These are phyloP conservation scores for Fusarium subglutinans DNA, from an alignment of 2,329 filamentous ascomycete genomes.

Conservation along the genomic window DNA sequence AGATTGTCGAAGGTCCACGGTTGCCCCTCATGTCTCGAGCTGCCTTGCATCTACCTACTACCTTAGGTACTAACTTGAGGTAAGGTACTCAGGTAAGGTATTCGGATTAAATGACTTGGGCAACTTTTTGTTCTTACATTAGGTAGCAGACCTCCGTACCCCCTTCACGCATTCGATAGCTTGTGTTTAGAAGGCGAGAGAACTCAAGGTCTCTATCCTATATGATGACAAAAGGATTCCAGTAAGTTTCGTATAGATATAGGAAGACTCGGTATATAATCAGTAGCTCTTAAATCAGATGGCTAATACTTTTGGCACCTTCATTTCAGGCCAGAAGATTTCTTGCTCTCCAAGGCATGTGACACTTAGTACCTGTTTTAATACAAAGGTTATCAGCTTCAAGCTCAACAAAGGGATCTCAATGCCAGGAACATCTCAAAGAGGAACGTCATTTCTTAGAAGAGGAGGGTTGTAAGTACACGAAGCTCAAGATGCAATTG, in stretches of 20 bases:
- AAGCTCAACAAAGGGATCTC: background rate
- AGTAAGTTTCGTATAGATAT: background rate
- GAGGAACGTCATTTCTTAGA: background rate
- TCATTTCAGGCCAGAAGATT: background rate
- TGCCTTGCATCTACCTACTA: background rate
- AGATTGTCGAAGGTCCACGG: conserved; percentile 17
- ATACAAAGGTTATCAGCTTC: background rate
- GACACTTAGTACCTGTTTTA: background rate
- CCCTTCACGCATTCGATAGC: background rate
- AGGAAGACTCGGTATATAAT: background rate
- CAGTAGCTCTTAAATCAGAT: background rate
- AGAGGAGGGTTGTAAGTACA: background rate
- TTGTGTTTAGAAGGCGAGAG: background rate
- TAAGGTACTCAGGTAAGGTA: too few relatives aligned
- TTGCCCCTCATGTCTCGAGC: conserved; percentile 19
- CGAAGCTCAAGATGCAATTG: background rate
- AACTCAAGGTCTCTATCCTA: background rate
- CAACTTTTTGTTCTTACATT: background rate
- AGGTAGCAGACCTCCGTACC: background rate
- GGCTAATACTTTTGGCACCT: background rate
- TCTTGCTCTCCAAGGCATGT: background rate
- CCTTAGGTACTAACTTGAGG: background rate
- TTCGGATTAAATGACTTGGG: background rate
- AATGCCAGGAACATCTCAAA: background rate
- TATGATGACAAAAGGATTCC: background rate